Evolutionary conservation across 495 filamentous ascomycete species (phyloP).

Genomic region (Aspergillus leporis): DNA sequence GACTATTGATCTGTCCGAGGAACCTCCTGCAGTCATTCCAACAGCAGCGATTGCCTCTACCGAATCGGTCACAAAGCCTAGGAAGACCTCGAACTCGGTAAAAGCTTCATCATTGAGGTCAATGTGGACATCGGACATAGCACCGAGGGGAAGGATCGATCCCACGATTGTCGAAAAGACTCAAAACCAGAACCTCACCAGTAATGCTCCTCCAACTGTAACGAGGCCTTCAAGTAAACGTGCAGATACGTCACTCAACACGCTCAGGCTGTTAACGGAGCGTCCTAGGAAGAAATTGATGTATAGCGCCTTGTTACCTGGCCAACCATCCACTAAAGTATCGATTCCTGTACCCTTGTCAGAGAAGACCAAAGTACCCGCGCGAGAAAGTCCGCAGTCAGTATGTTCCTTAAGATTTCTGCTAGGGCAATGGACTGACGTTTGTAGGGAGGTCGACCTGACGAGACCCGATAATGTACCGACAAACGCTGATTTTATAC

Average conservation of each 20-base stretch:
- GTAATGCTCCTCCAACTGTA: not conserved
- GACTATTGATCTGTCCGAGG: not conserved
- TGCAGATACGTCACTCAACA: constrained; percentile 17
- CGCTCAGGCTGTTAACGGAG: constrained; percentile 35
- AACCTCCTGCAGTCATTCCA: not conserved
- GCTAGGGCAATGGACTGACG: constrained; percentile 14
- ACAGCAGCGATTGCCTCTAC: not conserved
- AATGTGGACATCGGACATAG: not conserved
- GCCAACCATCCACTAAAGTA: constrained; percentile 18
- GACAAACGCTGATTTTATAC: constrained; percentile 26
- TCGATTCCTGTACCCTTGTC: not conserved
- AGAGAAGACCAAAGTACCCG: constrained; percentile 11
- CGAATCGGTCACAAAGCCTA: not conserved
- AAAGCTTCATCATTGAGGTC: not conserved
- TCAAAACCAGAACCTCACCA: not conserved
- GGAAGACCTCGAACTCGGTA: not conserved
- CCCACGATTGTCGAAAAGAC: not conserved
- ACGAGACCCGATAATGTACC: constrained; percentile 3
- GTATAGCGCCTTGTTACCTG: constrained; percentile 44
- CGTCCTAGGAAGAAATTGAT: constrained; percentile 51
- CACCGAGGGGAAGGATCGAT: not conserved
- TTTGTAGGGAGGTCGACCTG: constrained; percentile 10
- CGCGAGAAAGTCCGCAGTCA: constrained; percentile 28
- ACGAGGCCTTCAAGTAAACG: not conserved
- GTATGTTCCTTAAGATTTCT: constrained; percentile 26